These are phyloP conservation scores for Striga hermonthica DNA, from an alignment of 305 asterid genomes.

Conservation along the genomic window DNA sequence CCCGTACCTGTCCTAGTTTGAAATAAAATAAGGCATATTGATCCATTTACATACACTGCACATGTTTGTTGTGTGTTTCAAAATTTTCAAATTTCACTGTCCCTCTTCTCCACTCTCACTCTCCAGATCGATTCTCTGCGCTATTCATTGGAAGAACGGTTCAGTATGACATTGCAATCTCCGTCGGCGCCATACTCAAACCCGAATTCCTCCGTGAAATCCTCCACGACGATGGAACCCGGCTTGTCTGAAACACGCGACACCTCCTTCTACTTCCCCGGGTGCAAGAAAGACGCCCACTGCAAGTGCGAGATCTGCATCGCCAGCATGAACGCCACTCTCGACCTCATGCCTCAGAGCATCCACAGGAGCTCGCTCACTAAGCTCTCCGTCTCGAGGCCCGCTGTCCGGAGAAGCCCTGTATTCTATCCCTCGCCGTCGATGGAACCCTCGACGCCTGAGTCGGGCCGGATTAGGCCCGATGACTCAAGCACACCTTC, in stretches of 20 bases:
- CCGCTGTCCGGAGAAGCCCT: slow-evolving; percentile 48
- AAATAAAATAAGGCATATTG: too few relatives aligned
- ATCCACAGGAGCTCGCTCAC: slow-evolving; percentile 46
- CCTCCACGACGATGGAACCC: slow-evolving; percentile 42
- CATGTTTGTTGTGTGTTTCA: too few relatives aligned
- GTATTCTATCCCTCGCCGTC: slow-evolving; percentile 39
- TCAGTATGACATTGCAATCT: too few relatives aligned
- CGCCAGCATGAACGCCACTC: slow-evolving; percentile 79
- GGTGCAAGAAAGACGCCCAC: slow-evolving; percentile 76
- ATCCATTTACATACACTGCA: too few relatives aligned
- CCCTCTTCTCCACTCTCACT: too few relatives aligned
- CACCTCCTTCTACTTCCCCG: slow-evolving; percentile 54
- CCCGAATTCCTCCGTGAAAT: slow-evolving; percentile 62
- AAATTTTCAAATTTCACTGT: too few relatives aligned
- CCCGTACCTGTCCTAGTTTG: too few relatives aligned
- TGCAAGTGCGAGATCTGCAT: slow-evolving; percentile 81
- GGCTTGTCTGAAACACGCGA: slow-evolving; percentile 49
- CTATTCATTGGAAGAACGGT: too few relatives aligned
- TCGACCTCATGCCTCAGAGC: slow-evolving; percentile 65
- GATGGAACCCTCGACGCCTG: slow-evolving; percentile 40
- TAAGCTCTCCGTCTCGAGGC: slow-evolving; percentile 41
- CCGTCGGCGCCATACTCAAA: too few relatives aligned
- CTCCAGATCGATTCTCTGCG: too few relatives aligned
- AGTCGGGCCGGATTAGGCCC: slow-evolving; percentile 28
- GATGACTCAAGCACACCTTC: slow-evolving; percentile 29